Evolutionary conservation across 495 filamentous ascomycete species (phyloP).

Genomic region (Pyrenula massariospora): DNA sequence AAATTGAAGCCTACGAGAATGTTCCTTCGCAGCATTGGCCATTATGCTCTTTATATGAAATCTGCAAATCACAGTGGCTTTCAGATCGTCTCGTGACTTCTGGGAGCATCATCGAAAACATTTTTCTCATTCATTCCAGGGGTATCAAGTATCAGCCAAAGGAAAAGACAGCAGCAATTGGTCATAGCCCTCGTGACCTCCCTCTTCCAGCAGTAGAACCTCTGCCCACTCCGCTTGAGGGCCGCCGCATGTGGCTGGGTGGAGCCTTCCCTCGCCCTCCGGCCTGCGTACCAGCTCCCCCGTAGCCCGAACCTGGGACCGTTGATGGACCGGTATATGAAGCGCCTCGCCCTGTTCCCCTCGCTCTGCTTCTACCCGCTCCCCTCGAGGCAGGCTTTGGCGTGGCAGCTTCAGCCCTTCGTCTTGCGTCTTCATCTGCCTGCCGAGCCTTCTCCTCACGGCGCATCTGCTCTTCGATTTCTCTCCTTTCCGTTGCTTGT

Average conservation of each 20-base stretch:
- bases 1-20: no score
- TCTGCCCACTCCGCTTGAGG: conserved; percentile 37
- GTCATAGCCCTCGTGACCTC: not conserved
- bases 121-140: no score
- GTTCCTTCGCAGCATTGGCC: no score
- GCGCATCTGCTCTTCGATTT: conserved; percentile 61
- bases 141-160: no score
- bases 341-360: conserved; percentile 27
- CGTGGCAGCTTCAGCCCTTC: conserved; percentile 30
- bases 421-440: conserved; percentile 62
- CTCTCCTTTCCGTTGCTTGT: conserved; percentile 63
- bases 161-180: no score
- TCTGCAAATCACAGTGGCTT: no score
- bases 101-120: no score
- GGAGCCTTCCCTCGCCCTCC: conserved; percentile 17
- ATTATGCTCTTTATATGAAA: no score
- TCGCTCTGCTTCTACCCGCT: conserved; percentile 28
- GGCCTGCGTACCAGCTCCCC: conserved; percentile 14
- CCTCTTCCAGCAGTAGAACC: conserved; percentile 18
- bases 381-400: conserved; percentile 24
- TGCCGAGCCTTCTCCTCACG: conserved; percentile 56
- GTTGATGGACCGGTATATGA: conserved; percentile 31
- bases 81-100: no score
- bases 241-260: conserved; percentile 30
- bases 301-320: conserved; percentile 14